Base-by-base conservation (phyloP, 768 basidiomycete genomes). In the Russula sp. region DNA sequence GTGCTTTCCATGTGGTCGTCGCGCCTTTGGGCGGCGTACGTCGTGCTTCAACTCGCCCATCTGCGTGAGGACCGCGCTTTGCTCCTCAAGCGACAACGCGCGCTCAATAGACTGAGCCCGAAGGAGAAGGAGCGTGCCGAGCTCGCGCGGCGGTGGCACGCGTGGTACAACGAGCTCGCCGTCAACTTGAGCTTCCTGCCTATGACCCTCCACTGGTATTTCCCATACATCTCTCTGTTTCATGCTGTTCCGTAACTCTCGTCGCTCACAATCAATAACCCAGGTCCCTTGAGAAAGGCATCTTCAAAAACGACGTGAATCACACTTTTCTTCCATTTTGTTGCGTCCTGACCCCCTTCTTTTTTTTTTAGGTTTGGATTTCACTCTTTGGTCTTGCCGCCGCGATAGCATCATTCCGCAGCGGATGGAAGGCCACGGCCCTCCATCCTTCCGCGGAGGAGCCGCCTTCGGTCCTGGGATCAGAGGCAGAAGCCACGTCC, bases 11-110 rank as follows among this genome's bases (percentile, higher is more conserved):
- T 86, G 56, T 90, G 87, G 88, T 91, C 90, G 14, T 82, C 80
- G 57, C 84, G 92, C 22, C 88, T 85, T 71, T 95, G 91, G 93
- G 86, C 85, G 2, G 71, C 81, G 25, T 94, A 94, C 68, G 78
- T 91, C 45, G 65, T 86, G 35, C 81, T 95, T 50, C 91, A 90
- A 59, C 84, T 92, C 64, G 81, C 79, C 5, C 88, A 90, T 68
- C 75, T 90, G 57, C 73, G 78, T 35, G 87, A 90, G 69, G 88
- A 91, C 67, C 77, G 79, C 63, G 80, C 80, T 64, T 66, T 89
- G 14, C 71, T 91, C 20, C 75, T 77, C 49, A 73, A 77, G 65
- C 78, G 80, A 58, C 80, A 87, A 65, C 80, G 76, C 13, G 76
- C 77, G 7, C 70, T 90, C 46, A 79, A 75, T 57, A 13, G 39